phyloP scores from a whole-genome alignment of 2,329 filamentous ascomycete species.

The Hysterium pulicare region DNA sequence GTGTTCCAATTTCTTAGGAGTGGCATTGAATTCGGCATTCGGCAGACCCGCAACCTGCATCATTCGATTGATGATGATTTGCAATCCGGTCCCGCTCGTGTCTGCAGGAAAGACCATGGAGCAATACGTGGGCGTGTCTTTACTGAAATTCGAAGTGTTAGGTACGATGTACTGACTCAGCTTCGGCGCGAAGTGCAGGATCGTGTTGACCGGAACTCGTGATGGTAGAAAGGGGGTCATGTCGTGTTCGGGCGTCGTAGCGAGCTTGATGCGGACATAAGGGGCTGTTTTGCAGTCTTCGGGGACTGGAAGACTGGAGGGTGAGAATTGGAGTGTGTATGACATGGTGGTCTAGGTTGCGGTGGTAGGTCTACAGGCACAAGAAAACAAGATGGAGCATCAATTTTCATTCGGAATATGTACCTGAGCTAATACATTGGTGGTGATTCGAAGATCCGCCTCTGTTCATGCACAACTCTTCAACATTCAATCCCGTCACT shows the following conservation, averaged over 20 bases:
- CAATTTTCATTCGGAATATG: not conserved
- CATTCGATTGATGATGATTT: conserved; percentile 19
- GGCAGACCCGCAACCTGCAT: conserved; percentile 12
- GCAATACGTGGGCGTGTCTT: conserved; percentile 1
- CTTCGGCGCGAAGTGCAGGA: conserved; percentile 20
- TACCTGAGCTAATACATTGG: not conserved
- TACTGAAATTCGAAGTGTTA: too few relatives aligned
- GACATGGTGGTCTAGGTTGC: conserved; percentile 14
- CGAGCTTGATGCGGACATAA: conserved; percentile 21
- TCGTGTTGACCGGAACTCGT: conserved; percentile 15
- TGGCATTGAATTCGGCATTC: conserved; percentile 6
- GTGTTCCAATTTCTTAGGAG: conserved; percentile 7
- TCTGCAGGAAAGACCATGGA: conserved; percentile 2
- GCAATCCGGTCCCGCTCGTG: conserved; percentile 10
- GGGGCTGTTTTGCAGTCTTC: conserved; percentile 12
- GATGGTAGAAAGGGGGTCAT: conserved; percentile 13
- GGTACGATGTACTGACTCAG: conserved; percentile 18
- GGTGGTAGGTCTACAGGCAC: not conserved
- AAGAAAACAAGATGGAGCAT: not conserved
- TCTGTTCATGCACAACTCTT: too few relatives aligned
- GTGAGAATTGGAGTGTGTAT: conserved; percentile 21
- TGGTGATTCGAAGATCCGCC: too few relatives aligned
- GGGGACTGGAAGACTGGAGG: conserved; percentile 8
- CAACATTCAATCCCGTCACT: too few relatives aligned
- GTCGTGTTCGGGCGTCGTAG: conserved; percentile 11